phyloP scores from a whole-genome alignment of 768 basidiomycete genomes.

The Chiua virens region DNA sequence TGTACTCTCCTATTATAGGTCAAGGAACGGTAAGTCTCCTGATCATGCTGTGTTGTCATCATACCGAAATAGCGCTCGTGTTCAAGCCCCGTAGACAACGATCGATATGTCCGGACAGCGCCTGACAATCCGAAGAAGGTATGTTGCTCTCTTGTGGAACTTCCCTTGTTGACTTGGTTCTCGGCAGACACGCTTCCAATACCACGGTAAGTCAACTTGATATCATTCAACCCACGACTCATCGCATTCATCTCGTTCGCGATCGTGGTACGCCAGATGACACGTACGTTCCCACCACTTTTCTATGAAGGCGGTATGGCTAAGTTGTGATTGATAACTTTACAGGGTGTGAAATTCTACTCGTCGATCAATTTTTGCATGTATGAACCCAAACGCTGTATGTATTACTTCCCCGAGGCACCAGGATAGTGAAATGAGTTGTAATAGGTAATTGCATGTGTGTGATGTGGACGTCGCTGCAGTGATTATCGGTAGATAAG shows the following conservation, averaged over 20 bases:
- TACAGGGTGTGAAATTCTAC: slow-evolving; percentile 36
- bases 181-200: slow-evolving; percentile 72
- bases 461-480: background rate
- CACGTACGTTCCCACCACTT: slow-evolving; percentile 44
- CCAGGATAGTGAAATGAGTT: slow-evolving; percentile 2
- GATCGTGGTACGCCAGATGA: slow-evolving; percentile 44
- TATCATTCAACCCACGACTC: slow-evolving; percentile 4
- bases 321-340: slow-evolving; percentile 3
- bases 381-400: slow-evolving; percentile 17
- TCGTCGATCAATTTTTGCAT: slow-evolving; percentile 16
- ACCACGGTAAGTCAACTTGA: slow-evolving; percentile 57
- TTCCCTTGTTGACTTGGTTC: slow-evolving; percentile 10
- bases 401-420: slow-evolving; percentile 19
- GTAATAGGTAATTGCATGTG: background rate
- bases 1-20: slow-evolving; percentile 33
- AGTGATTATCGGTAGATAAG: background rate
- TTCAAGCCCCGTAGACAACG: slow-evolving; percentile 83
- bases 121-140: slow-evolving; percentile 90
- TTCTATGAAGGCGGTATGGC: background rate
- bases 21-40: slow-evolving; percentile 62
- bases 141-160: slow-evolving; percentile 15
- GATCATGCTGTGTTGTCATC: background rate
- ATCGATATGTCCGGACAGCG: slow-evolving; percentile 74
- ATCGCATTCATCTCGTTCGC: slow-evolving; percentile 11
- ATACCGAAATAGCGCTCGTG: slow-evolving; percentile 2